phyloP scores from a whole-genome alignment of 495 filamentous ascomycete species.

The Tetracladium setigerum region DNA sequence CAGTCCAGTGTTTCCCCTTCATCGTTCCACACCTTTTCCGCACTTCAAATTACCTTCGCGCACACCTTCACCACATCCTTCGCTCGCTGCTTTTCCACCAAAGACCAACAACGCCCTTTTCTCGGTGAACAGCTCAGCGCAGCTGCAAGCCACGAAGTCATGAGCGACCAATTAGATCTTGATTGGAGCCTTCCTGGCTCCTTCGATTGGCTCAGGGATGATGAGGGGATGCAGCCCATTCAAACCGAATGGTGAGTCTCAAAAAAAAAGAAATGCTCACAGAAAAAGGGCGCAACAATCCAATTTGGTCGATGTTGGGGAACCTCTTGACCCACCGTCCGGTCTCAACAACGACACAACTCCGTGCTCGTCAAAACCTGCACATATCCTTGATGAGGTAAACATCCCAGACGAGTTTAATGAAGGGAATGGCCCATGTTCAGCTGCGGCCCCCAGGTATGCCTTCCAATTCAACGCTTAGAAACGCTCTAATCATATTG shows the following conservation, averaged over 20 bases:
- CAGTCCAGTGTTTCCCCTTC: too few species aligned
- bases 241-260: constrained; percentile 2
- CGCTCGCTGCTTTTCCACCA: too few species aligned
- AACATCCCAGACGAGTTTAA: background rate
- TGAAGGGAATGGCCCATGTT: background rate
- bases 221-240: background rate
- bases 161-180: constrained; percentile 1
- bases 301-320: background rate
- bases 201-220: constrained; percentile 3
- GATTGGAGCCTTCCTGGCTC: background rate
- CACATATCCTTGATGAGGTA: background rate
- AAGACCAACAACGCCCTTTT: too few species aligned
- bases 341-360: background rate
- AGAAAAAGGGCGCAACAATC: constrained; percentile 6
- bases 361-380: background rate
- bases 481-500: too few species aligned
- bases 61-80: too few species aligned
- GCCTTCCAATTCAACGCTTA: too few species aligned
- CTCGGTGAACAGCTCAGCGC: too few species aligned
- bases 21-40: too few species aligned
- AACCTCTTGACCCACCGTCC: background rate
- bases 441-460: background rate
- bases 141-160: constrained; percentile 4
- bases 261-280: constrained; percentile 11
- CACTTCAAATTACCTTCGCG: too few species aligned